phyloP scores from a whole-genome alignment of 2,329 filamentous ascomycete species.

The Amauroascus niger region DNA sequence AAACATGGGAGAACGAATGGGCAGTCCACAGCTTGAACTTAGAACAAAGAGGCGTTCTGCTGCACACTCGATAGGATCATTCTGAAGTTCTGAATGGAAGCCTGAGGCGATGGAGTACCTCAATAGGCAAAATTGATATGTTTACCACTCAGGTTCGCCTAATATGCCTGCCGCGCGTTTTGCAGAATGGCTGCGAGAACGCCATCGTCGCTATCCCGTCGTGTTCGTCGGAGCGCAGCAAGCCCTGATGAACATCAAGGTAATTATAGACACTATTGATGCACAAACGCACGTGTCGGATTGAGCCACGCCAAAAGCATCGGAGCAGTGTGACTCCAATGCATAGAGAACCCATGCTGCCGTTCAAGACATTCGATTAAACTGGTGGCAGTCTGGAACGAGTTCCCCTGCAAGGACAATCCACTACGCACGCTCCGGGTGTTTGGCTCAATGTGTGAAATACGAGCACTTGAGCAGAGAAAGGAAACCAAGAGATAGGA shows the following conservation, averaged over 20 bases:
- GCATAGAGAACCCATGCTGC: constrained; percentile 1
- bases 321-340: background rate
- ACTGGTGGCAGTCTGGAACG: background rate
- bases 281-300: background rate
- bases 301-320: background rate
- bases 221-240: constrained; percentile 3
- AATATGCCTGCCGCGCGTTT: constrained; percentile 2
- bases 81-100: background rate
- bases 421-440: background rate
- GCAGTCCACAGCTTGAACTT: background rate
- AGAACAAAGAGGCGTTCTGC: background rate
- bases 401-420: background rate
- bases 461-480: background rate
- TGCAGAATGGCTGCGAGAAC: background rate
- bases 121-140: background rate
- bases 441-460: background rate
- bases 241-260: background rate
- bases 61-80: background rate
- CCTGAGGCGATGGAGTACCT: background rate
- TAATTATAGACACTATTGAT: constrained; percentile 8
- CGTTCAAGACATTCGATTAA: background rate
- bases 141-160: constrained; percentile 2
- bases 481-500: background rate
- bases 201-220: background rate
- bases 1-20: background rate